Percentiles rank a stretch among this genome's conserved stretches.
These are phyloP conservation scores for Venturiaceae sp. DNA, from an alignment of 2,329 filamentous ascomycete genomes.

Conservation along the genomic window DNA sequence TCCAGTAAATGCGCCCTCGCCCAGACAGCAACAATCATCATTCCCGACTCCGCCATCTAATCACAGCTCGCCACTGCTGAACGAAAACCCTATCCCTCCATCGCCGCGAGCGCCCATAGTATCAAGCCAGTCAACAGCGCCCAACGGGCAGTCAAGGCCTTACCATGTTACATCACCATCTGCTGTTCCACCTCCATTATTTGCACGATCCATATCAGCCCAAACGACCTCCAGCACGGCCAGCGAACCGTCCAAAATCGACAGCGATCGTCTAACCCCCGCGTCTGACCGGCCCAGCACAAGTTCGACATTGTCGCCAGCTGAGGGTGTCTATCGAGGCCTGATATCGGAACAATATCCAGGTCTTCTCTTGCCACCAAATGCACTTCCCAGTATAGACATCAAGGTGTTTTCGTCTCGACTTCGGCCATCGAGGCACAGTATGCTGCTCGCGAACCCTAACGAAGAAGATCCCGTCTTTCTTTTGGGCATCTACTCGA, in stretches of 20 bases:
- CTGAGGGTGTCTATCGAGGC: slow-evolving; percentile 56
- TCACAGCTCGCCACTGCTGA: slow-evolving; percentile 44
- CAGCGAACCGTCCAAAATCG: background rate
- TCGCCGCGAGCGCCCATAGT: slow-evolving; percentile 34
- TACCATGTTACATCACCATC: slow-evolving; percentile 48
- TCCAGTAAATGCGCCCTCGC: slow-evolving; percentile 49
- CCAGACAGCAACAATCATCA: slow-evolving; percentile 45
- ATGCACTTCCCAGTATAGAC: slow-evolving; percentile 75
- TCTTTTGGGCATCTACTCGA: slow-evolving; percentile 74
- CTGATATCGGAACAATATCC: slow-evolving; percentile 81
- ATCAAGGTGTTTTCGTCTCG: slow-evolving; percentile 87
- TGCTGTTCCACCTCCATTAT: slow-evolving; percentile 28
- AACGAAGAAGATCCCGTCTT: slow-evolving; percentile 91
- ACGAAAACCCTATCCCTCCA: slow-evolving; percentile 36
- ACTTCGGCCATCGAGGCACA: slow-evolving; percentile 84
- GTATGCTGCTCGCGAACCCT: slow-evolving; percentile 68
- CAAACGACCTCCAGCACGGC: slow-evolving; percentile 8
- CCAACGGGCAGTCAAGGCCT: background rate
- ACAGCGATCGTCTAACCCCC: background rate
- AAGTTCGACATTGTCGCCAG: background rate
- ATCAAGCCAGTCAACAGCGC: background rate
- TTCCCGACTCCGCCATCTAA: slow-evolving; percentile 60
- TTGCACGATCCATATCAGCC: slow-evolving; percentile 13
- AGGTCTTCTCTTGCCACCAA: slow-evolving; percentile 74
- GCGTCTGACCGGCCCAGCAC: background rate